Conservation (phyloP, 2,329 filamentous ascomycete genomes). For the Clonostachys rhizophaga region DNA sequence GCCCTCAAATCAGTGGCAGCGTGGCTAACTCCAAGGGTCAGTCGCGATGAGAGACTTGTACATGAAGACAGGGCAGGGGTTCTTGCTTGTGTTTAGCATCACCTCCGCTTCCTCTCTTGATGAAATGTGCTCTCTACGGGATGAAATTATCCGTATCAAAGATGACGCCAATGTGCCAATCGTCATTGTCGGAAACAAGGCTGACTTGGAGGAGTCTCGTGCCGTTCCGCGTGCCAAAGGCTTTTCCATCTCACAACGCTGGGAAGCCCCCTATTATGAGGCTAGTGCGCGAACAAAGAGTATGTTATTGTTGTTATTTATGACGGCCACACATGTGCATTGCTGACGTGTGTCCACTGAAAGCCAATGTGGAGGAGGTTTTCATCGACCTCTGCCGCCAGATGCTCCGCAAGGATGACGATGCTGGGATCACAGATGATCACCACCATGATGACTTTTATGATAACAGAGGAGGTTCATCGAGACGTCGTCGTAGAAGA, state of each 20-base stretch:
- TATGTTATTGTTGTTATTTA: constrained; percentile 27
- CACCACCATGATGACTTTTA: constrained; percentile 18
- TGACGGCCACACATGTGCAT: neutral
- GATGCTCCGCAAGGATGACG: constrained; percentile 71
- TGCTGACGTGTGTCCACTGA: neutral
- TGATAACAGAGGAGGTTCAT: constrained; percentile 20
- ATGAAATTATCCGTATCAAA: constrained; percentile 89
- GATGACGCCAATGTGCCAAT: constrained; percentile 81
- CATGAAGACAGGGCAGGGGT: constrained; percentile 91
- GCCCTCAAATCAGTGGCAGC: neutral
- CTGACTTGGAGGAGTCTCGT: constrained; percentile 82
- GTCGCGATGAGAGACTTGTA: constrained; percentile 74
- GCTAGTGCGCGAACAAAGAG: constrained; percentile 74
- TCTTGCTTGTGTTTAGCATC: constrained; percentile 89
- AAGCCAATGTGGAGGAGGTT: constrained; percentile 83
- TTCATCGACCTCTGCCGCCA: constrained; percentile 82
- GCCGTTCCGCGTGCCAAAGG: constrained; percentile 73
- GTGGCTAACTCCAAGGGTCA: constrained; percentile 12
- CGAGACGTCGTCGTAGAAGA: constrained; percentile 19
- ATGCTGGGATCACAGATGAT: constrained; percentile 26
- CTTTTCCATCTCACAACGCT: constrained; percentile 80
- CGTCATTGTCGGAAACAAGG: constrained; percentile 90
- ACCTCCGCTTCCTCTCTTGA: constrained; percentile 79
- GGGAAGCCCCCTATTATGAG: constrained; percentile 90
- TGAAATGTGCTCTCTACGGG: constrained; percentile 75